phyloP scores from a whole-genome alignment of 768 basidiomycete genomes.

The Tulasnella sp. region DNA sequence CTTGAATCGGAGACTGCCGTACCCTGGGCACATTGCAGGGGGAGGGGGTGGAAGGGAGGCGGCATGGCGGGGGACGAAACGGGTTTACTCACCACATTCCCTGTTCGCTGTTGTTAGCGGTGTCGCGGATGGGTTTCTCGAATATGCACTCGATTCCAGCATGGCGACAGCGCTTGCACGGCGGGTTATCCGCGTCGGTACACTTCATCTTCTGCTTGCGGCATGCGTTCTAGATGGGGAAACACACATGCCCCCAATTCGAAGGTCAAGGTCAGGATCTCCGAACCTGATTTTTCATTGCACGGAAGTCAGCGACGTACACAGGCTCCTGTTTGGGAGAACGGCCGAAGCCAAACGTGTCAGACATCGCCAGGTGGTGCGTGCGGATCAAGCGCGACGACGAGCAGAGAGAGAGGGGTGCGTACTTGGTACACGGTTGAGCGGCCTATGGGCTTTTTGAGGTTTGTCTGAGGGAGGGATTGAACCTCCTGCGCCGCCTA shows the following conservation, averaged over 20 bases:
- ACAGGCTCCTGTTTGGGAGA: constrained; percentile 67
- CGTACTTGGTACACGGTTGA: constrained; percentile 87
- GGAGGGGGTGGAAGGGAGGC: not conserved
- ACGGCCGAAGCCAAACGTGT: constrained; percentile 25
- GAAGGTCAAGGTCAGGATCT: constrained; percentile 25
- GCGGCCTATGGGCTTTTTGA: constrained; percentile 69
- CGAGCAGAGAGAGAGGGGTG: constrained; percentile 38
- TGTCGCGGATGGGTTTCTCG: constrained; percentile 89
- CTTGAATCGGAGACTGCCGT: constrained; percentile 2
- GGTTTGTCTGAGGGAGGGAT: constrained; percentile 44
- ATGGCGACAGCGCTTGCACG: constrained; percentile 91
- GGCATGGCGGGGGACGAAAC: not conserved
- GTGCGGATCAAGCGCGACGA: not conserved
- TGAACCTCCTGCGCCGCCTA: constrained; percentile 47
- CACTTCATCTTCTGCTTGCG: constrained; percentile 98
- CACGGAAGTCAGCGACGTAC: constrained; percentile 52
- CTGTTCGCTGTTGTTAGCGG: constrained; percentile 84
- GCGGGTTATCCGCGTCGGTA: constrained; percentile 93
- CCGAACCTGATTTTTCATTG: not conserved
- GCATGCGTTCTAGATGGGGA: constrained; percentile 75
- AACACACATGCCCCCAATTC: constrained; percentile 34
- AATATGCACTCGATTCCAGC: constrained; percentile 91
- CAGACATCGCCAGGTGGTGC: not conserved
- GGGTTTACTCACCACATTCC: constrained; percentile 72
- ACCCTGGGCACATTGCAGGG: constrained; percentile 3